Conservation (phyloP, 2,329 filamentous ascomycete species). For the Aurifilum marmelostoma region DNA sequence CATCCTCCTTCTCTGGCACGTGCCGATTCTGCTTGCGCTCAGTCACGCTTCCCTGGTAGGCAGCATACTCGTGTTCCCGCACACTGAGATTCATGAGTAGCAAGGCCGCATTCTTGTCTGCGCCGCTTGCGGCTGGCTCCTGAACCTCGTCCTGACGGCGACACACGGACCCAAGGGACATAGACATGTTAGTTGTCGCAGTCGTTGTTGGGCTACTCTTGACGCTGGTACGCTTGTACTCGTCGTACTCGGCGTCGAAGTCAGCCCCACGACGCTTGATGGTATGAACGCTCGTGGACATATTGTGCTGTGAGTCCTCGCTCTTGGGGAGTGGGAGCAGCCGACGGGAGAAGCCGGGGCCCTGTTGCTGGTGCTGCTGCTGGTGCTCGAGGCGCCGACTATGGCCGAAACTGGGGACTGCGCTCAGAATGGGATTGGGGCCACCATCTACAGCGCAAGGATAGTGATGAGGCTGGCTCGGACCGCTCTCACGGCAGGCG, state of each 20-base stretch:
- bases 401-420: constrained; percentile 44
- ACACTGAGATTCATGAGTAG: constrained; percentile 53
- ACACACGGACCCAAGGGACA: constrained; percentile 19
- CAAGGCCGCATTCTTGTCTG: constrained; percentile 51
- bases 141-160: constrained; percentile 21
- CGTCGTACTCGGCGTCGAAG: constrained; percentile 33
- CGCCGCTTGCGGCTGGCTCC: constrained; percentile 33
- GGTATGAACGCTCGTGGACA: neutral
- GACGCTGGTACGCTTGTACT: constrained; percentile 29
- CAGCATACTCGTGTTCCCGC: constrained; percentile 36
- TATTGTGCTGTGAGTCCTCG: constrained; percentile 1
- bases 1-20: constrained; percentile 17
- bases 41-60: constrained; percentile 14
- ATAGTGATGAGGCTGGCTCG: neutral
- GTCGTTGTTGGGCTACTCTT: constrained; percentile 31
- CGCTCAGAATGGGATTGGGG: constrained; percentile 48
- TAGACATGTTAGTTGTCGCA: constrained; percentile 10
- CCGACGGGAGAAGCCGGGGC: constrained; percentile 15
- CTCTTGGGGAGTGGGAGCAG: constrained; percentile 14
- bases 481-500: constrained; percentile 20
- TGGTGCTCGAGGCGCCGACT: constrained; percentile 22
- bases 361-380: constrained; percentile 16
- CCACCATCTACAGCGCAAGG: constrained; percentile 33
- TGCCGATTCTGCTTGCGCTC: constrained; percentile 9
- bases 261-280: constrained; percentile 33